phyloP scores from a whole-genome alignment of 345 rosid species.

The Lepidium aucheri region DNA sequence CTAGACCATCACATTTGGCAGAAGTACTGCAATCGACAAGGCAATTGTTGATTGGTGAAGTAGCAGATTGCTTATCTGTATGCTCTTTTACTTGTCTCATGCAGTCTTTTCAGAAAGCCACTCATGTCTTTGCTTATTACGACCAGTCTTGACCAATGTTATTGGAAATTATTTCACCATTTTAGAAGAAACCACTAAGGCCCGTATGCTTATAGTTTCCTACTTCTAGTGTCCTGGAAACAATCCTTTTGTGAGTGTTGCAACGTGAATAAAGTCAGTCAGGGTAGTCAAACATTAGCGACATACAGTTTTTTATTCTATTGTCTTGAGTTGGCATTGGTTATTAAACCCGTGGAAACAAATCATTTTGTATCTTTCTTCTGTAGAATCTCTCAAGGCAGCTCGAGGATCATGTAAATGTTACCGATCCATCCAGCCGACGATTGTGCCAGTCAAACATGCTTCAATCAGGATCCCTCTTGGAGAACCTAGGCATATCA shows the following conservation, averaged over 20 bases:
- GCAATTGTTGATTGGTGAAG: slow-evolving; percentile 43
- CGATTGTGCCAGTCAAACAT: slow-evolving; percentile 28
- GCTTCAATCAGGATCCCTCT: slow-evolving; percentile 37
- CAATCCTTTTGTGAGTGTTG: not conserved
- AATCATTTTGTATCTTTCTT: not conserved
- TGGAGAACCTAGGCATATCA: slow-evolving; percentile 47
- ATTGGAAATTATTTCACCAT: not conserved
- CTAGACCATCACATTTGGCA: slow-evolving; percentile 45
- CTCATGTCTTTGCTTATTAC: not conserved
- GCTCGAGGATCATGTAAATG: slow-evolving; percentile 35
- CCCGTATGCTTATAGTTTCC: not conserved
- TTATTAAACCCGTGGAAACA: not conserved
- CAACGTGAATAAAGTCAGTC: not conserved
- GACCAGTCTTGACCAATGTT: not conserved
- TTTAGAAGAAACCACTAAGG: not conserved
- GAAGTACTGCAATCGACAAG: slow-evolving; percentile 44
- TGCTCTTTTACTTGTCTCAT: not conserved
- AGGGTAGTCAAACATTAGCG: not conserved
- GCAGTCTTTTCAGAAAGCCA: not conserved
- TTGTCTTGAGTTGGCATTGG: not conserved
- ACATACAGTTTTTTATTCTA: not conserved
- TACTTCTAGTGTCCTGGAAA: not conserved
- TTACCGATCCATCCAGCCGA: slow-evolving; percentile 38
- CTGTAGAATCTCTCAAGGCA: slow-evolving; percentile 44
- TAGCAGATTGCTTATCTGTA: slow-evolving; percentile 47